These are phyloP conservation scores for Trametopsis cervina DNA, from an alignment of 768 basidiomycete species.

Conservation along the genomic window DNA sequence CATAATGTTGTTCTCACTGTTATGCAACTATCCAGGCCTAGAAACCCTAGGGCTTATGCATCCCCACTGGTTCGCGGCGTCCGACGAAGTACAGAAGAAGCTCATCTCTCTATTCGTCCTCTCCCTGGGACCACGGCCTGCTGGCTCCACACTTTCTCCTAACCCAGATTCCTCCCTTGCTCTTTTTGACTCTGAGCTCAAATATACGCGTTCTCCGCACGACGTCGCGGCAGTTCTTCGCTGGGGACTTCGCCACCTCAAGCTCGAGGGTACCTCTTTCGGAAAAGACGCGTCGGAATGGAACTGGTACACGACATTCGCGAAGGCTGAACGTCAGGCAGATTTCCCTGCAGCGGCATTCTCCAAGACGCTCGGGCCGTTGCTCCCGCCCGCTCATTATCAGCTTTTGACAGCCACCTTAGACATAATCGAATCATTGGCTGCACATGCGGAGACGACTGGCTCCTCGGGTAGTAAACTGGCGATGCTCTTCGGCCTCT, in stretches of 20 bases:
- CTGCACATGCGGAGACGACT: constrained; percentile 65
- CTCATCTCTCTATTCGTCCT: constrained; percentile 70
- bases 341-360: constrained; percentile 62
- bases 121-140: constrained; percentile 39
- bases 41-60: constrained; percentile 82
- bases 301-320: constrained; percentile 64
- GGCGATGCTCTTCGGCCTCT: constrained; percentile 64
- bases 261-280: constrained; percentile 52
- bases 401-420: constrained; percentile 53
- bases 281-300: constrained; percentile 38
- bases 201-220: constrained; percentile 59
- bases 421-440: constrained; percentile 60
- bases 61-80: constrained; percentile 77
- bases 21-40: constrained; percentile 40
- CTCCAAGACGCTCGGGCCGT: constrained; percentile 52
- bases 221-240: constrained; percentile 77
- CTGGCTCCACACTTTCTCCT: constrained; percentile 44
- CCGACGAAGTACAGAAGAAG: constrained; percentile 56
- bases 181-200: constrained; percentile 59
- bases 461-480: constrained; percentile 75
- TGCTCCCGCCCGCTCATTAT: constrained; percentile 48
- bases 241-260: constrained; percentile 73
- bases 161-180: constrained; percentile 38
- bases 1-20: background rate
- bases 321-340: constrained; percentile 47